phyloP scores from a whole-genome alignment of 306 rosid genomes.

The Cucurbita moschata region DNA sequence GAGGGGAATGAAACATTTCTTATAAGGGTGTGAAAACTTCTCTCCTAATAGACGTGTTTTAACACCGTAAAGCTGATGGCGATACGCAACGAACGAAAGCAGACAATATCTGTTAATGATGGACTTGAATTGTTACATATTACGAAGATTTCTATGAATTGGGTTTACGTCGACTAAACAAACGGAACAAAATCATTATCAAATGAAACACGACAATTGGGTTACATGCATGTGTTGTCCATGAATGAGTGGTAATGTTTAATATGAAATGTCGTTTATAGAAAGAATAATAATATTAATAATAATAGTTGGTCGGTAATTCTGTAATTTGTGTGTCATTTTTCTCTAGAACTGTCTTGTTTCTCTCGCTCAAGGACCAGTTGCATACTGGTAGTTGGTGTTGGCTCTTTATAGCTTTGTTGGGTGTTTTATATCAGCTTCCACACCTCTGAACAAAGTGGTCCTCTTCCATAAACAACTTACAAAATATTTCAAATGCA shows the following conservation, averaged over 20 bases:
- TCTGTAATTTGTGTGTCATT: neutral
- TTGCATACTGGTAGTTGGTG: slow-evolving; percentile 30
- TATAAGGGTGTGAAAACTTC: too few species aligned
- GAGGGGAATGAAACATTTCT: too few species aligned
- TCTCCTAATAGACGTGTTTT: too few species aligned
- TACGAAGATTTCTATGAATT: neutral
- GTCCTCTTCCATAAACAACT: slow-evolving; percentile 15
- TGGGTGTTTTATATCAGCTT: slow-evolving; percentile 41
- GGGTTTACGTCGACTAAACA: fast-evolving
- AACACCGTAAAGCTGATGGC: too few species aligned
- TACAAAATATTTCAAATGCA: too few species aligned
- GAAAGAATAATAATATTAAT: too few species aligned
- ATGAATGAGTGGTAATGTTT: neutral
- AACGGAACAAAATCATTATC: neutral
- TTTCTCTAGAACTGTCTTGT: neutral
- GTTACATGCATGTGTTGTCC: too few species aligned
- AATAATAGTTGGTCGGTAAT: neutral
- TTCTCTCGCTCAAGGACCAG: slow-evolving; percentile 44
- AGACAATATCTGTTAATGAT: too few species aligned
- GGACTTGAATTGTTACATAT: too few species aligned
- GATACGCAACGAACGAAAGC: too few species aligned
- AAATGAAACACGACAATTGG: neutral
- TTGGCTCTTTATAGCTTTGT: slow-evolving; percentile 46
- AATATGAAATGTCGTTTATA: neutral
- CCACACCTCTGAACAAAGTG: slow-evolving; percentile 35